These are phyloP conservation scores for Aspergillus fijiensis DNA, from an alignment of 2,329 filamentous ascomycete genomes.

Conservation along the genomic window DNA sequence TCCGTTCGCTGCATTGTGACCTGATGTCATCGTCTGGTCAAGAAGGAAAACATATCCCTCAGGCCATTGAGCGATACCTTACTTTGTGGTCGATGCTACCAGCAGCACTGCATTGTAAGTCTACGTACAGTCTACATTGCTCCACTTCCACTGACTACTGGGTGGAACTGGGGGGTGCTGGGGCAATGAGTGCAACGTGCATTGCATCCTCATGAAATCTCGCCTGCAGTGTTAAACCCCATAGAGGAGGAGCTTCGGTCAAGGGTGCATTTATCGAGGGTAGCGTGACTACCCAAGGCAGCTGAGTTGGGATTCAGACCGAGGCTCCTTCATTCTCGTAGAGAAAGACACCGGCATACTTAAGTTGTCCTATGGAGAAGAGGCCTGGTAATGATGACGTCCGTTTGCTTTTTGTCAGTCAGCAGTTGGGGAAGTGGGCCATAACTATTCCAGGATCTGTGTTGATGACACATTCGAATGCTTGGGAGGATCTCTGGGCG, in stretches of 20 bases:
- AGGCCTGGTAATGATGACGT: too few relatives aligned
- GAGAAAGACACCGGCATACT: too few relatives aligned
- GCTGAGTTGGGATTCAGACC: too few relatives aligned
- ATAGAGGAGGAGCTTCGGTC: neutral
- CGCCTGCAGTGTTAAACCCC: neutral
- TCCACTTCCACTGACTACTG: neutral
- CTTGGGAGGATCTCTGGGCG: too few relatives aligned
- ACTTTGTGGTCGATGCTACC: too few relatives aligned
- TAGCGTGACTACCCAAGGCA: too few relatives aligned
- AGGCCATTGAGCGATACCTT: neutral
- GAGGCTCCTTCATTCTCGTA: too few relatives aligned
- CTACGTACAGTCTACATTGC: neutral
- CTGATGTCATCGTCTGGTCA: neutral
- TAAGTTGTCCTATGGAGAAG: too few relatives aligned
- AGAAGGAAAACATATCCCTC: neutral
- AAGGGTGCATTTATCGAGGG: neutral
- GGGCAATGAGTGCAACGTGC: neutral
- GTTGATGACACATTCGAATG: too few relatives aligned
- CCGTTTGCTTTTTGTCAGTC: too few relatives aligned
- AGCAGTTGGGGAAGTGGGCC: too few relatives aligned
- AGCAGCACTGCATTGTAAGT: neutral
- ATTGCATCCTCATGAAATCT: neutral
- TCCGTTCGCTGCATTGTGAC: neutral
- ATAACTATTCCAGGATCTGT: too few relatives aligned
- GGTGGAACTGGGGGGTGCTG: neutral